A percentile compares a stretch with the other conserved stretches of the same genome.
Evolutionary conservation across 2,329 filamentous ascomycete species (phyloP).

Genomic region (Phoma sp.): DNA sequence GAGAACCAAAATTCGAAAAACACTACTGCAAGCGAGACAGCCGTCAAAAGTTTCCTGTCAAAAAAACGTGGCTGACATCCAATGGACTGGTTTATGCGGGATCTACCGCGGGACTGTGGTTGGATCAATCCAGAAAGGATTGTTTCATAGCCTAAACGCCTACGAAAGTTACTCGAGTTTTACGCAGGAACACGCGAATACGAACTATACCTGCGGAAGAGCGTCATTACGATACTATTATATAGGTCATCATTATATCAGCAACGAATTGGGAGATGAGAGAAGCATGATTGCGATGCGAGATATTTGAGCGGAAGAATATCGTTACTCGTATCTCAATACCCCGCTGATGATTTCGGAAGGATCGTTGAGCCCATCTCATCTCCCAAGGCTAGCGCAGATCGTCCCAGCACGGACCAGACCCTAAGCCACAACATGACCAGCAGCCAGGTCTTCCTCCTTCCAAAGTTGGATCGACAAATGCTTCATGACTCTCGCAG

Average conservation of each 20-base stretch:
- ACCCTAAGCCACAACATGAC: not conserved
- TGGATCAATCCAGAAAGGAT: not conserved
- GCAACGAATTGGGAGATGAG: not conserved
- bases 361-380: conserved; percentile 9
- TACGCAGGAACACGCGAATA: conserved; percentile 11
- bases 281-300: not conserved
- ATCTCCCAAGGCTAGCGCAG: conserved; percentile 8
- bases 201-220: not conserved
- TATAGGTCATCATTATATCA: not conserved
- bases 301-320: not conserved
- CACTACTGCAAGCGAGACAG: conserved; percentile 8
- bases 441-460: not conserved
- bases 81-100: conserved; percentile 1
- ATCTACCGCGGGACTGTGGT: not conserved
- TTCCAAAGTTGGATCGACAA: not conserved
- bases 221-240: not conserved
- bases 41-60: conserved; percentile 7
- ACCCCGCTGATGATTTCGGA: conserved; percentile 1
- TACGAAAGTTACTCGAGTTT: conserved; percentile 9
- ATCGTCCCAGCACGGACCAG: conserved; percentile 3
- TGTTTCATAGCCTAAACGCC: conserved; percentile 12
- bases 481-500: conserved; percentile 5
- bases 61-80: conserved; percentile 7
- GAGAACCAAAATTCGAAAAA: not conserved
- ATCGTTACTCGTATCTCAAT: not conserved